Evolutionary conservation across 495 filamentous ascomycete species (phyloP).

Genomic region (Neurospora tetrasperma): DNA sequence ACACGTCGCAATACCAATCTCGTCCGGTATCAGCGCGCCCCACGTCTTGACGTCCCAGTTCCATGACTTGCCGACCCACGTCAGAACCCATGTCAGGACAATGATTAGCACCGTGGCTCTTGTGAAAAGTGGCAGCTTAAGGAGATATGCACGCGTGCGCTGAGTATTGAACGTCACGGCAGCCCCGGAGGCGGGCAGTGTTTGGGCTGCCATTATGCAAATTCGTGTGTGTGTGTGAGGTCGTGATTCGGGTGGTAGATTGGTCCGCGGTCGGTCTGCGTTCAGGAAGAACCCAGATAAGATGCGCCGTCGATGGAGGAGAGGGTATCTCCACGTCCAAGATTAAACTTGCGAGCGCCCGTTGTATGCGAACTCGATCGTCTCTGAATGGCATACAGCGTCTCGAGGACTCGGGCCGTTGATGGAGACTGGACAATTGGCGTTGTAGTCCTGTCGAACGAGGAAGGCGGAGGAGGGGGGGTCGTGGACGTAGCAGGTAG

Average conservation of each 20-base stretch:
- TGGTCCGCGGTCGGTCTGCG: background rate
- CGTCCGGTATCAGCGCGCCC: conserved; percentile 68
- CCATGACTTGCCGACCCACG: conserved; percentile 42
- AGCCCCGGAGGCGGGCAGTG: background rate
- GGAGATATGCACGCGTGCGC: conserved; percentile 53
- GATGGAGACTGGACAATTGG: background rate
- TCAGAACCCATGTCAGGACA: conserved; percentile 53
- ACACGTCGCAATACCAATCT: conserved; percentile 67
- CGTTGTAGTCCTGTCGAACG: background rate
- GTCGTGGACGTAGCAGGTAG: background rate
- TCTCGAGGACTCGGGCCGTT: background rate
- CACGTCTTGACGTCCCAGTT: conserved; percentile 56
- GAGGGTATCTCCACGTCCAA: background rate
- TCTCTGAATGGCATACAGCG: background rate
- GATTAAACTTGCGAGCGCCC: background rate
- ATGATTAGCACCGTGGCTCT: conserved; percentile 62
- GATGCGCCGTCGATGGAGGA: background rate
- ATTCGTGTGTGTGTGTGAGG: background rate
- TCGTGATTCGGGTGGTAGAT: background rate
- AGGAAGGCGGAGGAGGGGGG: background rate
- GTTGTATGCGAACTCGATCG: background rate
- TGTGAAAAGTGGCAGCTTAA: conserved; percentile 82
- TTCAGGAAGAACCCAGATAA: background rate
- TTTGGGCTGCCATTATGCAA: conserved; percentile 11
- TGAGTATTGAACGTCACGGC: conserved; percentile 25